A percentile compares a stretch with the other conserved stretches of the same genome.
Conservation (phyloP, 176 grass and related monocot genomes). For the Microstegium vimineum region DNA sequence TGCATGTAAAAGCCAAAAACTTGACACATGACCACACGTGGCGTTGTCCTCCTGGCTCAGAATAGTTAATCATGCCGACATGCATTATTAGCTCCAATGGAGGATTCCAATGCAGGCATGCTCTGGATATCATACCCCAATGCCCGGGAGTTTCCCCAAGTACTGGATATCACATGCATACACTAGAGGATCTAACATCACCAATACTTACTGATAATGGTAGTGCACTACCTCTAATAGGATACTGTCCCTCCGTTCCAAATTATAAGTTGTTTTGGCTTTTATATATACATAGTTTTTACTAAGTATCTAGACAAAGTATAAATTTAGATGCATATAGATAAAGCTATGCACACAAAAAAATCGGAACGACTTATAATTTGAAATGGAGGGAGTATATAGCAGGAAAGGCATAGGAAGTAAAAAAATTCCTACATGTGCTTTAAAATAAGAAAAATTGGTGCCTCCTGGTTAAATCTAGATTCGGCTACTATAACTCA, state of each 20-base stretch:
- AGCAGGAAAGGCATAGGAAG: not conserved
- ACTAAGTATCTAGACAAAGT: not conserved
- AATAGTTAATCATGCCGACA: slow-evolving; percentile 44
- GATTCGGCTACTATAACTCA: not conserved
- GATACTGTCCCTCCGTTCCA: not conserved
- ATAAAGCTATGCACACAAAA: not conserved
- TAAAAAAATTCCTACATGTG: not conserved
- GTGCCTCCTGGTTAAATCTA: not conserved
- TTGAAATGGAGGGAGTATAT: not conserved
- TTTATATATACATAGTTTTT: not conserved
- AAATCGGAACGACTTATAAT: not conserved
- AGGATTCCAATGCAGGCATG: slow-evolving; percentile 27
- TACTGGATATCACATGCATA: slow-evolving; percentile 19
- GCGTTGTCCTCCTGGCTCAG: slow-evolving; percentile 8
- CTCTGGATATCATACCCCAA: slow-evolving; percentile 9
- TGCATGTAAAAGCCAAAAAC: slow-evolving; percentile 35
- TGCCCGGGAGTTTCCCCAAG: not conserved
- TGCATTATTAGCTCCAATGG: slow-evolving; percentile 34
- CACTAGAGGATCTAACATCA: slow-evolving; percentile 1
- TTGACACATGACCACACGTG: slow-evolving; percentile 32
- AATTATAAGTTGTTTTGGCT: not conserved
- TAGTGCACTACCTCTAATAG: not conserved
- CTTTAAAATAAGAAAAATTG: not conserved
- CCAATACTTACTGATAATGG: not conserved
- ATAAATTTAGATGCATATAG: not conserved